Base-by-base conservation (phyloP, 2,329 filamentous ascomycete species). In the Ophiostoma sp. region DNA sequence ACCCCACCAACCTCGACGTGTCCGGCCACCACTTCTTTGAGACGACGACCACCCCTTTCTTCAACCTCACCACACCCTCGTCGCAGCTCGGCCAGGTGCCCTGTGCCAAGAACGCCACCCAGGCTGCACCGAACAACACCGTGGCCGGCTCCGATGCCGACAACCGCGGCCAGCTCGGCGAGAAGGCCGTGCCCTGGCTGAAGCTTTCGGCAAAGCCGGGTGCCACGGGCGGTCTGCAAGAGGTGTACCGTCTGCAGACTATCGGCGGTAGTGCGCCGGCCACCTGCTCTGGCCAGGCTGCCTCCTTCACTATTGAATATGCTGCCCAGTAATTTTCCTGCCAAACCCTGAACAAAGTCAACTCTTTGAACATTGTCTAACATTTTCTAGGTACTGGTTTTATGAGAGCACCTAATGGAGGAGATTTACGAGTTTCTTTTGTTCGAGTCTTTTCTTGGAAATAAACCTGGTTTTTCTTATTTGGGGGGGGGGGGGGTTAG, bases 181-280 rank as follows among this genome's bases (percentile, higher is more conserved):
- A 90, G 74, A 83, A 84, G 9, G 89, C 91, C 6, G 92, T 97
- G 1, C 75, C 89, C 0, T 97, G 93, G 93, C 81, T 98, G 71
- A 90, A 89, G 76, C 84, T 97, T 42, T 80, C 83, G 38, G 79
- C 82, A 16, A 79, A 78, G 27, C 76, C 79, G 14, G 84, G 81
- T 42, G 84, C 84, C n/a, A 88, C 86, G 1, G 85, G 85, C 2
- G 79, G 82, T 62, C 85, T 91, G 73, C 85, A 88, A 76, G 87
- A 92, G 76, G 88, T 97, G 38, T 98, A 94, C 79, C 86, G 94
- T 12, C 80, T 97, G 62, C 84, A 91, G 74, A 98, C 94, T 11
- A 92, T 89, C 0, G 93, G 93, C 40, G 94, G 94, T 11, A 85
- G 84, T 64, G 79, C 92, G 1, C 93, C 93, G 0, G 81, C 84